phyloP scores from a whole-genome alignment of 2,329 filamentous ascomycete genomes.

The Diaporthe vaccinii region DNA sequence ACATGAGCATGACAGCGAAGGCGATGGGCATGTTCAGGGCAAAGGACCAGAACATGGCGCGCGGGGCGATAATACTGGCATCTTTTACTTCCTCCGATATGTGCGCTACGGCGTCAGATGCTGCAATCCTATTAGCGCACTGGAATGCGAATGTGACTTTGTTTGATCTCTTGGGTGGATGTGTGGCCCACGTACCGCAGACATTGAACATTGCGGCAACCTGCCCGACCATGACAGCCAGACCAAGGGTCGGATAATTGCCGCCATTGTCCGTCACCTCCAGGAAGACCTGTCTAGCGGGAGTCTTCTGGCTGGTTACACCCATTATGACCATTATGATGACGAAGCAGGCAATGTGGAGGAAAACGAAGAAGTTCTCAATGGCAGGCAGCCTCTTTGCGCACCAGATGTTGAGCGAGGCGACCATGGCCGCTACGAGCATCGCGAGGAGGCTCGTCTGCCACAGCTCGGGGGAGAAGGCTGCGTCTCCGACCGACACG shows the following conservation, averaged over 20 bases:
- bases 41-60: conserved; percentile 51
- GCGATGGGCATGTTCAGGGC: conserved; percentile 50
- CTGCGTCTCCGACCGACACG: not conserved
- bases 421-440: conserved; percentile 59
- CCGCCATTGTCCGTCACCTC: conserved; percentile 49
- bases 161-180: conserved; percentile 46
- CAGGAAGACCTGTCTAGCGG: conserved; percentile 47
- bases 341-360: conserved; percentile 55
- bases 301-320: conserved; percentile 44
- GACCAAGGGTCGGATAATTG: conserved; percentile 48
- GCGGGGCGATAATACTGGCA: conserved; percentile 47
- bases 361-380: conserved; percentile 62
- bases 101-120: conserved; percentile 48
- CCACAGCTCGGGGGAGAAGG: conserved; percentile 15
- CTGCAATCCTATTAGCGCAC: conserved; percentile 40
- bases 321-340: conserved; percentile 47
- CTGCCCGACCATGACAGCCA: conserved; percentile 53
- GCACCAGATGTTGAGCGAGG: conserved; percentile 62
- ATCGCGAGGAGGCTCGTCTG: conserved; percentile 58
- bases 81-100: conserved; percentile 51
- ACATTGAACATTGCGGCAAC: conserved; percentile 22
- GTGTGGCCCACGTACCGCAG: conserved; percentile 42
- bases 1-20: conserved; percentile 42
- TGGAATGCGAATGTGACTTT: conserved; percentile 49
- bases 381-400: conserved; percentile 61